phyloP scores from a whole-genome alignment of 2,329 filamentous ascomycete species.

The Monosporascus sp. region DNA sequence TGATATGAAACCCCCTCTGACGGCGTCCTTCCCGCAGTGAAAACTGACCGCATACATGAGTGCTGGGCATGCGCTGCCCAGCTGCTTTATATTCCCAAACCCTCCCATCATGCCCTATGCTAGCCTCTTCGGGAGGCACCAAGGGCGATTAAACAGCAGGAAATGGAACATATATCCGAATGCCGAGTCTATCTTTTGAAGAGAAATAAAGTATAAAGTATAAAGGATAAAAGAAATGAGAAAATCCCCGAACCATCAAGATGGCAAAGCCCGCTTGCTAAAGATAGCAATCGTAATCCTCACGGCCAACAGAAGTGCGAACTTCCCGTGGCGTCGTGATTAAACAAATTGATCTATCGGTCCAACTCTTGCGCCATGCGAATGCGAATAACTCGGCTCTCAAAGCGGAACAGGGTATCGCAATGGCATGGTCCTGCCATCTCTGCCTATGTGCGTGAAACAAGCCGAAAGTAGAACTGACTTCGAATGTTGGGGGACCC shows the following conservation, averaged over 20 bases:
- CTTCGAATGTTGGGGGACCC: not conserved
- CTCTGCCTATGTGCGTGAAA: slow-evolving; percentile 17
- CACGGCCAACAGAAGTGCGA: slow-evolving; percentile 29
- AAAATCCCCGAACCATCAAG: slow-evolving; percentile 1
- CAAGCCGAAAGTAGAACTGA: slow-evolving; percentile 24
- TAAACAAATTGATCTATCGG: slow-evolving; percentile 27
- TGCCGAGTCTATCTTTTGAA: slow-evolving; percentile 5
- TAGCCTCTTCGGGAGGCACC: slow-evolving; percentile 1
- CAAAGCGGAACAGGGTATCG: slow-evolving; percentile 26
- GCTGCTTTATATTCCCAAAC: too few relatives aligned
- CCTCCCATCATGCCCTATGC: not conserved
- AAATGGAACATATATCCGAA: slow-evolving; percentile 12
- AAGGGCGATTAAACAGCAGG: slow-evolving; percentile 8
- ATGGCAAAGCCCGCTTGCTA: slow-evolving; percentile 2
- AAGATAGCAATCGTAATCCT: slow-evolving; percentile 5
- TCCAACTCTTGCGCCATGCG: slow-evolving; percentile 27
- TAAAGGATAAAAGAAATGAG: not conserved
- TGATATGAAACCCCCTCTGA: too few relatives aligned
- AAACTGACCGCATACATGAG: too few relatives aligned
- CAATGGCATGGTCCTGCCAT: slow-evolving; percentile 28
- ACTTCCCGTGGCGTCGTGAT: slow-evolving; percentile 21
- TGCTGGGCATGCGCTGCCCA: too few relatives aligned
- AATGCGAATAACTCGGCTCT: slow-evolving; percentile 25
- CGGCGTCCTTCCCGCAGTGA: too few relatives aligned
- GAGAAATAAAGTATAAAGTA: not conserved